A percentile compares a stretch with the other conserved stretches of the same genome.
Conservation (phyloP, 2,329 filamentous ascomycete genomes). For the Cytospora schulzeri region DNA sequence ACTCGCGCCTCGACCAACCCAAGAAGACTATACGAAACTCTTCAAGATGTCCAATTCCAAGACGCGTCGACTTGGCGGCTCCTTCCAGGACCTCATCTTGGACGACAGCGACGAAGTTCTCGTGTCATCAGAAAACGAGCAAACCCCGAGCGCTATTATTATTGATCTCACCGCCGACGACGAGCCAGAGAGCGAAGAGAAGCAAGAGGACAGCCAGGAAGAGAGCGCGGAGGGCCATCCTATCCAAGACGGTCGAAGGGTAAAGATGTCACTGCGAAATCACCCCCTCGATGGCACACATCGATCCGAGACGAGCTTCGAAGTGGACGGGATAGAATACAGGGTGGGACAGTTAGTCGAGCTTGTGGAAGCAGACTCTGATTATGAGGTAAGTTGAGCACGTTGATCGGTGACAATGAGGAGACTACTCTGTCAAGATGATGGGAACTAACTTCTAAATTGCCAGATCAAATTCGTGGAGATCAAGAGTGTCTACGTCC, state of each 20-base stretch:
- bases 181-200: not conserved
- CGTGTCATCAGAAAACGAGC: too few relatives aligned
- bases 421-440: too few relatives aligned
- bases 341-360: constrained; percentile 2
- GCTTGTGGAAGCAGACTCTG: not conserved
- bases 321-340: not conserved
- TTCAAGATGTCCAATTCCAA: too few relatives aligned
- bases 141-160: not conserved
- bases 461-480: constrained; percentile 30
- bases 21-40: too few relatives aligned
- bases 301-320: not conserved
- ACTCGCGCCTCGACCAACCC: too few relatives aligned
- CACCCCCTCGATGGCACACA: not conserved
- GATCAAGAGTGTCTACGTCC: constrained; percentile 45
- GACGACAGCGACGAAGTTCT: too few relatives aligned
- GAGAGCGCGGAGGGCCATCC: too few relatives aligned
- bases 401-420: not conserved
- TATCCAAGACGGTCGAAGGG: not conserved
- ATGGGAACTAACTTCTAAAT: not conserved
- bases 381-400: not conserved
- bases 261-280: not conserved
- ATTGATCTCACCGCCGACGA: not conserved
- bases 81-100: too few relatives aligned
- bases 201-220: too few relatives aligned
- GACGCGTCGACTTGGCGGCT: too few relatives aligned